phyloP scores from a whole-genome alignment of 345 rosid genomes.

The Hypericum perforatum region DNA sequence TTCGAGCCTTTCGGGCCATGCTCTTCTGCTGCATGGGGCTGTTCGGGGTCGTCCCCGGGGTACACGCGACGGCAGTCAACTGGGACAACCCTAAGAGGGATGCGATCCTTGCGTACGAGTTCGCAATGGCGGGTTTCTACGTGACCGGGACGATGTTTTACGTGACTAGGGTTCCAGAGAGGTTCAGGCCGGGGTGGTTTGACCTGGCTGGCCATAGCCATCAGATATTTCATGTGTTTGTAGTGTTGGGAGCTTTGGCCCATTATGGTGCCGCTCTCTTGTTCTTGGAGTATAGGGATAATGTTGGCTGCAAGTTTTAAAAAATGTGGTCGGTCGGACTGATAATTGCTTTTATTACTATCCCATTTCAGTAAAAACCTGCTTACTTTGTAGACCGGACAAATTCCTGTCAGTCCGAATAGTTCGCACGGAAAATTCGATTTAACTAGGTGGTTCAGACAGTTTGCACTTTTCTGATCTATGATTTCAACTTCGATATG shows the following conservation, averaged over 20 bases:
- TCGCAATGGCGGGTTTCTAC: constrained; percentile 70
- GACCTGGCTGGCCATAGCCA: constrained; percentile 84
- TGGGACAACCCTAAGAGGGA: constrained; percentile 66
- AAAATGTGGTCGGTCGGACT: too few species aligned
- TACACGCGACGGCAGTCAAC: constrained; percentile 48
- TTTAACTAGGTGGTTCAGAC: too few species aligned
- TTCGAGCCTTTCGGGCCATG: constrained; percentile 49
- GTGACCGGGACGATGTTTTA: constrained; percentile 62
- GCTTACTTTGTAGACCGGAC: too few species aligned
- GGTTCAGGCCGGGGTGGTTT: constrained; percentile 76
- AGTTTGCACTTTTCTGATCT: too few species aligned
- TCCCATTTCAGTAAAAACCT: too few species aligned
- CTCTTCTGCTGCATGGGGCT: constrained; percentile 77
- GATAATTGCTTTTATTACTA: too few species aligned
- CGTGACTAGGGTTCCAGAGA: constrained; percentile 65
- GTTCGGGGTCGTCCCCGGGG: constrained; percentile 61
- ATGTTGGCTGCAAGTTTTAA: constrained; percentile 30
- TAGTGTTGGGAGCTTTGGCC: constrained; percentile 79
- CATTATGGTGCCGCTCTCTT: constrained; percentile 73
- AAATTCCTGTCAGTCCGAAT: too few species aligned
- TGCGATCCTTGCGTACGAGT: constrained; percentile 48
- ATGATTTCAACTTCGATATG: too few species aligned
- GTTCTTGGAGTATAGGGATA: constrained; percentile 70
- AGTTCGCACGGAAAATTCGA: too few species aligned
- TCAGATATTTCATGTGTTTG: constrained; percentile 84